Conservation (phyloP, 805 yeast species). For the Candida chauliodis region DNA sequence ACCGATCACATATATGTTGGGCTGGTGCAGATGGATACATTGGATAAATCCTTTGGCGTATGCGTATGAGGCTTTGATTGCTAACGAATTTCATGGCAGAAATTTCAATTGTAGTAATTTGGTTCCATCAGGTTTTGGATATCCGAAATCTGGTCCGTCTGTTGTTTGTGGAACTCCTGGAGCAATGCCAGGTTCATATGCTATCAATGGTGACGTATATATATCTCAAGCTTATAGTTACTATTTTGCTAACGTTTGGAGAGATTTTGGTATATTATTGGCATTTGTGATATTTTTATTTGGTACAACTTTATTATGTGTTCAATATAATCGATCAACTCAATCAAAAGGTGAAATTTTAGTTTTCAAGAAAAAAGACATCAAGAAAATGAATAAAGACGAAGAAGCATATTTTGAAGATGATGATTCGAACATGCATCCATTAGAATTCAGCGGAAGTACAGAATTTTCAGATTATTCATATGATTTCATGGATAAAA, state of each 20-base stretch:
- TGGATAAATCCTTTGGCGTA: conserved; percentile 58
- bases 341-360: conserved; percentile 70
- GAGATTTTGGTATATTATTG: conserved; percentile 59
- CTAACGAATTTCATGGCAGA: conserved; percentile 52
- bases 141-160: conserved; percentile 14
- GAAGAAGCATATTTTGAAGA: conserved; percentile 8
- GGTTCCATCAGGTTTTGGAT: conserved; percentile 45
- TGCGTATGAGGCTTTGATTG: conserved; percentile 54
- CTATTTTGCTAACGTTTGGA: conserved; percentile 50
- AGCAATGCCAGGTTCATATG: conserved; percentile 17
- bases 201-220: conserved; percentile 24
- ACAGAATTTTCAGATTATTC: conserved; percentile 9
- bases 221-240: conserved; percentile 43
- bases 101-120: conserved; percentile 43
- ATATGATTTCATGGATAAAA: conserved; percentile 7
- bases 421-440: conserved; percentile 7
- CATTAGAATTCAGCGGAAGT: conserved; percentile 6
- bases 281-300: conserved; percentile 57
- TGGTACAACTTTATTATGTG: conserved; percentile 46
- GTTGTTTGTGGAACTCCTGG: conserved; percentile 25
- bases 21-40: conserved; percentile 67
- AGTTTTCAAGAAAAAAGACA: conserved; percentile 50
- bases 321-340: conserved; percentile 59
- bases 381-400: conserved; percentile 41
- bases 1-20: conserved; percentile 53